Evolutionary conservation across 2,329 filamentous ascomycete genomes (phyloP).

Genomic region (Laburnicola sp.): DNA sequence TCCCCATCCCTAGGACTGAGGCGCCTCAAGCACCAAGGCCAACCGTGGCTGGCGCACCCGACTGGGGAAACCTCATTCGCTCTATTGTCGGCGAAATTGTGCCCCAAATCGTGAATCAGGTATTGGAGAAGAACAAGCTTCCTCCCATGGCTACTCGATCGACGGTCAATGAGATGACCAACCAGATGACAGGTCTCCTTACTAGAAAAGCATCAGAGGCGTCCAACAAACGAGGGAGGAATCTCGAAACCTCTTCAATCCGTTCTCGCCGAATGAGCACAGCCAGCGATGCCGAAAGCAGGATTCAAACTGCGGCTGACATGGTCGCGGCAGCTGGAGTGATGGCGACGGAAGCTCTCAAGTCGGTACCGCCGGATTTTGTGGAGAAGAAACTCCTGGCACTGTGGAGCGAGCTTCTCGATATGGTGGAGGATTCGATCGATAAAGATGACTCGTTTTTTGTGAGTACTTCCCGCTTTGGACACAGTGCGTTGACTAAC

Average conservation of each 20-base stretch:
- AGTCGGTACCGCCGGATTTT: conserved; percentile 33
- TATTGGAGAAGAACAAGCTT: conserved; percentile 33
- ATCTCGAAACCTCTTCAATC: conserved; percentile 27
- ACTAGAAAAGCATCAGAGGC: conserved; percentile 30
- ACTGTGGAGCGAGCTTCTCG: conserved; percentile 37
- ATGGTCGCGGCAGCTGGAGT: conserved; percentile 40
- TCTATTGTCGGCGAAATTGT: conserved; percentile 41
- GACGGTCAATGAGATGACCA: conserved; percentile 34
- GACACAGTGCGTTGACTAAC: conserved; percentile 8
- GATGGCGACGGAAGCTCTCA: conserved; percentile 34
- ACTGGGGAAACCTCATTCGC: conserved; percentile 35
- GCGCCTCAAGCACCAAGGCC: conserved; percentile 5
- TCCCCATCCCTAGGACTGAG: conserved; percentile 13
- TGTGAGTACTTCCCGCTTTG: conserved; percentile 15
- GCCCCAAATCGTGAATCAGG: conserved; percentile 38
- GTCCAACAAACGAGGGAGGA: conserved; percentile 27
- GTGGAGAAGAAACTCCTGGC: conserved; percentile 39
- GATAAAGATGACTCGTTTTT: conserved; percentile 41
- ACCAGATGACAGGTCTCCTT: conserved; percentile 36
- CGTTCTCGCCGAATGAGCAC: conserved; percentile 33
- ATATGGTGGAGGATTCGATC: conserved; percentile 40
- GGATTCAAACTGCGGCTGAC: conserved; percentile 37
- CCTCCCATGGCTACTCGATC: conserved; percentile 20
- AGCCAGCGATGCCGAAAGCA: conserved; percentile 33
- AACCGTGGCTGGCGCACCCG: conserved; percentile 18